Conservation (phyloP, 1,139 yeast species). For the Hanseniaspora sp. region DNA sequence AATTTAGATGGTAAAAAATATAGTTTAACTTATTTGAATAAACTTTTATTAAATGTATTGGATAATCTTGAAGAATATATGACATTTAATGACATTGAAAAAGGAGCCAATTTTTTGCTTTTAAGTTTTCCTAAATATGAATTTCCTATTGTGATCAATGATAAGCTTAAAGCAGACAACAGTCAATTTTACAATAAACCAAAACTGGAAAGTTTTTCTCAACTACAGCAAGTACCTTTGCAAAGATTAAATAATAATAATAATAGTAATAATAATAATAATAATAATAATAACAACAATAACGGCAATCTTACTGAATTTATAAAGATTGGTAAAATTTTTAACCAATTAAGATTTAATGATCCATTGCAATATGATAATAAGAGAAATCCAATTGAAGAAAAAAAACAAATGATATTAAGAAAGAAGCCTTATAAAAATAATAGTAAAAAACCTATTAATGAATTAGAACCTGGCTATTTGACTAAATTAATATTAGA, state of each 20-base stretch:
- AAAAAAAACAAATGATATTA: constrained; percentile 1
- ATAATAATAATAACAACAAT: background rate
- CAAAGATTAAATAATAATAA: background rate
- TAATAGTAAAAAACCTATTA: background rate
- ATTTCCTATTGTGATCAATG: constrained; percentile 5
- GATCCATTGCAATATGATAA: background rate
- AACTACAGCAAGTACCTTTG: background rate
- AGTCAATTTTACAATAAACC: background rate
- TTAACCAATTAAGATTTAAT: background rate
- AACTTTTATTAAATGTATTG: background rate
- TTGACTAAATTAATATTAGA: background rate
- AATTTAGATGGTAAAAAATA: background rate
- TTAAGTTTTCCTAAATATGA: background rate
- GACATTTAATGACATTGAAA: constrained; percentile 9
- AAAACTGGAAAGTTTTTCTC: background rate
- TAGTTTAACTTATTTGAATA: background rate
- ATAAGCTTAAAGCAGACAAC: background rate
- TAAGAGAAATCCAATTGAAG: background rate
- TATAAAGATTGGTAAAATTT: constrained; percentile 1
- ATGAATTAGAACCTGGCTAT: constrained; percentile 2
- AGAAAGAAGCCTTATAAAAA: constrained; percentile 4
- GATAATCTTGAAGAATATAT: constrained; percentile 5
- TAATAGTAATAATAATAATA: background rate
- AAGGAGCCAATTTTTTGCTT: constrained; percentile 7
- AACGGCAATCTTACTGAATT: background rate